Evolutionary conservation across 2,329 filamentous ascomycete species (phyloP).

Genomic region (Alternaria panax): DNA sequence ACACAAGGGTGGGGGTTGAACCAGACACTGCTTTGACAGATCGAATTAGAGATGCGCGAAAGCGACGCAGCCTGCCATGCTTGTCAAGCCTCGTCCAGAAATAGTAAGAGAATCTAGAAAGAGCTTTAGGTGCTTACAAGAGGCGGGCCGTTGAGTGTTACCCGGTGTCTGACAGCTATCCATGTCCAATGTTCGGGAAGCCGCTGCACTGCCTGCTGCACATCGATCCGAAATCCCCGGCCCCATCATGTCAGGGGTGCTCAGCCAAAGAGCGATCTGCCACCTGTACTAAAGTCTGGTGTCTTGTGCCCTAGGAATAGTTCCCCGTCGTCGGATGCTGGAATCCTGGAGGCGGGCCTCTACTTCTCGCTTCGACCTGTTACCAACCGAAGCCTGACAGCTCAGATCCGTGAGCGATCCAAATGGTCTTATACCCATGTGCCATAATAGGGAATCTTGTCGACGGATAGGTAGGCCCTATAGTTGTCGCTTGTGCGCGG

Average conservation of each 20-base stretch:
- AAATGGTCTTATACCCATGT: background rate
- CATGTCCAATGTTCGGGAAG: constrained; percentile 17
- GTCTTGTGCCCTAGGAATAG: background rate
- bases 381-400: background rate
- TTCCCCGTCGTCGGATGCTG: background rate
- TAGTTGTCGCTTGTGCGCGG: background rate
- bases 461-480: background rate
- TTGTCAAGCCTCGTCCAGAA: constrained; percentile 4
- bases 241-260: background rate
- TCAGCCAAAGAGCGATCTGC: background rate
- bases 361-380: constrained; percentile 1
- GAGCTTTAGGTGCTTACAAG: constrained; percentile 13
- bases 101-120: constrained; percentile 4
- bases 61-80: background rate
- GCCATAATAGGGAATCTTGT: background rate
- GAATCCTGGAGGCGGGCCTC: constrained; percentile 1
- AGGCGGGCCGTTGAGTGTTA: constrained; percentile 20
- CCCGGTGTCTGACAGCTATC: constrained; percentile 16
- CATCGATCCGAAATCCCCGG: constrained; percentile 17
- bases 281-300: background rate
- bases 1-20: background rate
- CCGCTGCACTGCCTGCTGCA: constrained; percentile 15
- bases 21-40: constrained; percentile 6
- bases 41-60: background rate
- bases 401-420: background rate